Percentiles rank a stretch among this genome's conserved stretches.
Evolutionary conservation across 805 yeast species (phyloP).

Genomic region (Sungouiozyma ichnusensis): DNA sequence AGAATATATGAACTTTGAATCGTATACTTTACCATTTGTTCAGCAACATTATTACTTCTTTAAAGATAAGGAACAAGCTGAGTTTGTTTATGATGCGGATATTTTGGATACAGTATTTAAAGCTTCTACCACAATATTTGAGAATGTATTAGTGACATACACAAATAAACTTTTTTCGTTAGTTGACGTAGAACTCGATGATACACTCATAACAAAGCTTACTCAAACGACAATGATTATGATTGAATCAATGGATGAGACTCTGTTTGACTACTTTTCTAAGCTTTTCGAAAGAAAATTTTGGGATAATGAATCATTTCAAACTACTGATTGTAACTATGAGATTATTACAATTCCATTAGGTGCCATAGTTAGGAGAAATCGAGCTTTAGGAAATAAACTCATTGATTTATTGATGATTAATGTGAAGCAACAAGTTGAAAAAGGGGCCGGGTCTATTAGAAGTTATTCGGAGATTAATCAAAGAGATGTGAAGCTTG

Average conservation of each 20-base stretch:
- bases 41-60: slow-evolving; percentile 51
- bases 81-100: slow-evolving; percentile 35
- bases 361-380: slow-evolving; percentile 60
- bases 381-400: slow-evolving; percentile 20
- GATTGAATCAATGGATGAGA: slow-evolving; percentile 51
- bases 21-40: slow-evolving; percentile 45
- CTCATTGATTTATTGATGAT: slow-evolving; percentile 24
- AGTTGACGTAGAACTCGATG: slow-evolving; percentile 42
- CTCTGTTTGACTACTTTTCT: slow-evolving; percentile 37
- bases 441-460: slow-evolving; percentile 69
- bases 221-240: slow-evolving; percentile 38
- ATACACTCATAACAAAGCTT: slow-evolving; percentile 30
- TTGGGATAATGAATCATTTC: slow-evolving; percentile 42
- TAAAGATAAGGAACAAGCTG: slow-evolving; percentile 14
- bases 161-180: slow-evolving; percentile 50
- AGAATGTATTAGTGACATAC: slow-evolving; percentile 45
- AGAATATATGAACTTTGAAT: slow-evolving; percentile 33
- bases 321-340: slow-evolving; percentile 47
- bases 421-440: slow-evolving; percentile 54
- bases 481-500: slow-evolving; percentile 69
- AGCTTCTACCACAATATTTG: slow-evolving; percentile 67
- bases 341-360: slow-evolving; percentile 63
- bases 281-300: slow-evolving; percentile 31
- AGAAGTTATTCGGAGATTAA: slow-evolving; percentile 56
- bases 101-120: slow-evolving; percentile 46